Base-by-base conservation (phyloP, 306 rosid genomes). In the Clitoria ternatea region DNA sequence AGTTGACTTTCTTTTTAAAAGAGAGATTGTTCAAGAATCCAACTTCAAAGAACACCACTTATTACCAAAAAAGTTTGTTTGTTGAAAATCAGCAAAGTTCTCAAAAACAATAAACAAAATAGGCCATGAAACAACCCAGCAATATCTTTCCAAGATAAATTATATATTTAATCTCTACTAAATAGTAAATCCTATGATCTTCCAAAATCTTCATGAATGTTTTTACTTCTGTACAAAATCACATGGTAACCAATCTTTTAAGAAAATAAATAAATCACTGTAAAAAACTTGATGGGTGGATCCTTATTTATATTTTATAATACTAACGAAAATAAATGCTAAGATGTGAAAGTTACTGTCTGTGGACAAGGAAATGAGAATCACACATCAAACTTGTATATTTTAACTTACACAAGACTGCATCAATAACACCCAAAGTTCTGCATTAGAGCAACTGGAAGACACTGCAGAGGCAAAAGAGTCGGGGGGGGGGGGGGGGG, bases 341-440 rank as follows among this genome's bases (percentile, higher is more conserved):
- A 60, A 14, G 11, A 30, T 20, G 29, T 22, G 56, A 22, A 63
- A 6, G 19, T 47, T 60, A 47, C 50, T 44, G 20, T 17, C 36
- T 7, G 2, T 7, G 7, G 35, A 43, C 22, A 36, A 20, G 65
- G 27, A 15, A 24, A 36, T 19, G 17, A 35, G 61, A 33, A 11
- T 55, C 66, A 76, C 19, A 53, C 43, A 62, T 14, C 29, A 56
- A 20, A 55, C 64, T 50, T 53, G 35, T 33, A 19, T 48, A 54
- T 5, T 47, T 26, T 12, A 62, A 54, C 14, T 33, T 49, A 55
- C 18, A 32, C 13, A 42, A 15, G 24, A 47, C 11, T 13, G 45
- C 17, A 44, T 44, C 18, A 4, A 35, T 4, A 12, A n/a, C 10
- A n/a, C 1, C 36, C 18, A 35, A 22, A 61, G 2, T 30, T 33